Conservation (phyloP, 1,284 basidiomycete species). For the Phenoliferia sp. region DNA sequence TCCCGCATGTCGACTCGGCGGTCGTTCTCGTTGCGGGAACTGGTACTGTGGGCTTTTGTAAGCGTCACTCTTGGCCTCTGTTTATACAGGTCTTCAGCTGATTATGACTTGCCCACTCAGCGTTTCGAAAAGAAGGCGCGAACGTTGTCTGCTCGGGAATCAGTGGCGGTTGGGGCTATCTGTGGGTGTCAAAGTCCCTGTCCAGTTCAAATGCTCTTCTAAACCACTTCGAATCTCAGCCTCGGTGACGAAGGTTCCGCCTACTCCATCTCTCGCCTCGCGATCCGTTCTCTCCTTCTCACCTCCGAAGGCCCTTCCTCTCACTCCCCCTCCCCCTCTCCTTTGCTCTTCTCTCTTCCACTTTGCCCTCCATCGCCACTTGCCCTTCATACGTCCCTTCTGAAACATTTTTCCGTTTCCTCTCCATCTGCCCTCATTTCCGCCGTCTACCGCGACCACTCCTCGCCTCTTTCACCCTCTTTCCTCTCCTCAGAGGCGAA, state of each 20-base stretch:
- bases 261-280: conserved; percentile 18
- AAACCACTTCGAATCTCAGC: neutral
- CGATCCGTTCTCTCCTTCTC: conserved; percentile 14
- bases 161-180: conserved; percentile 36
- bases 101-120: neutral
- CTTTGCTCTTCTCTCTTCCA: neutral
- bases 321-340: neutral
- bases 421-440: conserved; percentile 16
- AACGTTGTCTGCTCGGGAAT: conserved; percentile 11
- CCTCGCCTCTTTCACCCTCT: neutral
- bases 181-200: conserved; percentile 32
- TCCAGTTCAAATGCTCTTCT: neutral
- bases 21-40: conserved; percentile 26
- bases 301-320: conserved; percentile 8
- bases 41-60: conserved; percentile 13
- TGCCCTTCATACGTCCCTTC: conserved; percentile 9
- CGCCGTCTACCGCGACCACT: conserved; percentile 15
- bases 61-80: neutral
- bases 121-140: neutral
- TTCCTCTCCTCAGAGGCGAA: conserved; percentile 34
- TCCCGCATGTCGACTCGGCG: conserved; percentile 12
- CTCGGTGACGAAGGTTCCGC: conserved; percentile 32
- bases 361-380: neutral
- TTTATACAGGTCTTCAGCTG: neutral
- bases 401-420: conserved; percentile 11